A percentile compares a stretch with the other conserved stretches of the same genome.
phyloP scores from a whole-genome alignment of 345 rosid species.

The Alliaria petiolata region DNA sequence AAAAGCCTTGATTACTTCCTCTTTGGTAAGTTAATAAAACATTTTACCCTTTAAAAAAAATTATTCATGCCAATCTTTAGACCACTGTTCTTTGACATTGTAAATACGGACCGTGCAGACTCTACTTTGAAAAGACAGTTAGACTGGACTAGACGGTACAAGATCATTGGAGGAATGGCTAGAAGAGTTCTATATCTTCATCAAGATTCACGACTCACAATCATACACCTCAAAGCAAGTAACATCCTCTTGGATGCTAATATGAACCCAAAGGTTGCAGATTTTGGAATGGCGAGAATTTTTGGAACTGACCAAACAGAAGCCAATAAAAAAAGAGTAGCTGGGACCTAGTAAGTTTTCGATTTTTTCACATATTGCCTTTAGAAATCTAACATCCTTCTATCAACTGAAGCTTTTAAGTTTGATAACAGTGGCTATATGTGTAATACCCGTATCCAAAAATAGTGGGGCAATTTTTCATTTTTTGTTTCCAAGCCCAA shows the following conservation, averaged over 20 bases:
- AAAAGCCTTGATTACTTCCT: constrained; percentile 37
- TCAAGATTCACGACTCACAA: constrained; percentile 40
- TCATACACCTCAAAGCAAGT: constrained; percentile 38
- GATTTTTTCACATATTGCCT: not conserved
- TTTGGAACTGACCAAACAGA: constrained; percentile 32
- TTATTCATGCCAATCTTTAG: not conserved
- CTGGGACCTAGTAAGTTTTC: constrained; percentile 45
- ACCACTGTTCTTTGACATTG: not conserved
- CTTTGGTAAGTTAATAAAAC: constrained; percentile 22
- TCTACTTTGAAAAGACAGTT: not conserved
- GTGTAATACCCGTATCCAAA: too few relatives aligned
- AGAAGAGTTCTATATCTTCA: constrained; percentile 42
- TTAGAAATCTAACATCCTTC: not conserved
- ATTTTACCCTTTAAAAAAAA: not conserved
- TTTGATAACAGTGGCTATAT: constrained; percentile 14
- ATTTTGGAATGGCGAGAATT: constrained; percentile 45
- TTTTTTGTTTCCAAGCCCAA: too few relatives aligned
- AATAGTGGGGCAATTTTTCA: too few relatives aligned
- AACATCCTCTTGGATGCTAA: constrained; percentile 44
- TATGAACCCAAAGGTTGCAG: constrained; percentile 43
- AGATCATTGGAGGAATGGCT: constrained; percentile 42
- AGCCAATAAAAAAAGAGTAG: constrained; percentile 35
- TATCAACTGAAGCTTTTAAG: not conserved
- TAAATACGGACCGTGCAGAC: constrained; percentile 13
- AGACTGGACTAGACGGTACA: constrained; percentile 31